phyloP scores from a whole-genome alignment of 2,329 filamentous ascomycete genomes.

The Chaetothyriales sp. region DNA sequence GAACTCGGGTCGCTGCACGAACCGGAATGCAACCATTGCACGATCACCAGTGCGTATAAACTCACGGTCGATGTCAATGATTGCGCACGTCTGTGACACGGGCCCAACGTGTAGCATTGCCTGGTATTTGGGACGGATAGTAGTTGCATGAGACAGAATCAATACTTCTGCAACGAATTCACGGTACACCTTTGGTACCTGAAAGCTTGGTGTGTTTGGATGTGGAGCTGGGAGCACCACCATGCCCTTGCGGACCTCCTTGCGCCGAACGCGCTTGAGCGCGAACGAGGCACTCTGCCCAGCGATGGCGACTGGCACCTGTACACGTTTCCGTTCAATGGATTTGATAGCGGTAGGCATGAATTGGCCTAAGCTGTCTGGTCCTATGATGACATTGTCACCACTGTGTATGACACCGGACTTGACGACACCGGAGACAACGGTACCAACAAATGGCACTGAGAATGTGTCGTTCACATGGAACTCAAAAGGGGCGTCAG shows the following conservation, averaged over 20 bases:
- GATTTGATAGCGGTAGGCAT: constrained; percentile 72
- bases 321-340: constrained; percentile 86
- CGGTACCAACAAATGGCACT: constrained; percentile 89
- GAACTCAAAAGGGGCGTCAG: constrained; percentile 79
- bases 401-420: constrained; percentile 74
- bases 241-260: constrained; percentile 95
- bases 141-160: constrained; percentile 89
- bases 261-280: constrained; percentile 68
- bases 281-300: constrained; percentile 90
- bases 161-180: constrained; percentile 79
- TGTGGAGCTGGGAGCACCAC: constrained; percentile 64
- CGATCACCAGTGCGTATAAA: constrained; percentile 89
- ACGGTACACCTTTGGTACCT: constrained; percentile 48
- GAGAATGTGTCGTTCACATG: constrained; percentile 96
- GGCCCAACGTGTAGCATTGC: constrained; percentile 96
- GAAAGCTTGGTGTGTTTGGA: not conserved
- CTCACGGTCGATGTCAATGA: constrained; percentile 93
- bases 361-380: constrained; percentile 82
- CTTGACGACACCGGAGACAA: constrained; percentile 87
- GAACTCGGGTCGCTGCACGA: constrained; percentile 88
- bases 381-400: constrained; percentile 78
- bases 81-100: constrained; percentile 86
- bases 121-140: constrained; percentile 92
- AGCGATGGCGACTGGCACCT: constrained; percentile 72
- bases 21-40: constrained; percentile 86